Percentiles rank a stretch among this genome's conserved stretches.
phyloP scores from a whole-genome alignment of 2,329 filamentous ascomycete genomes.

The Pochonia chlamydosporia region DNA sequence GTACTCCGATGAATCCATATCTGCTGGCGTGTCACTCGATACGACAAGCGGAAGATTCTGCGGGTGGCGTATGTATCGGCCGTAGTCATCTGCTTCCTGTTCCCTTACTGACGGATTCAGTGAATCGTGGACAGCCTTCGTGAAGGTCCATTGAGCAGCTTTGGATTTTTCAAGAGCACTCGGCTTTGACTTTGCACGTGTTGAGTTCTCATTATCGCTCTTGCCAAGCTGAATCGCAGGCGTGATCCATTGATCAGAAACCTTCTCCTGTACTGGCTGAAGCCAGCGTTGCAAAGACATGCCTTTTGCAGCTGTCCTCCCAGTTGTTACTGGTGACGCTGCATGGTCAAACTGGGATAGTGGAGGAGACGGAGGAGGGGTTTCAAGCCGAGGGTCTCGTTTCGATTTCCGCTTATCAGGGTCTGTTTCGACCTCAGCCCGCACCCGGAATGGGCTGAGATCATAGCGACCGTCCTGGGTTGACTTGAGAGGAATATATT shows the following conservation, averaged over 20 bases:
- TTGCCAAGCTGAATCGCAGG: neutral
- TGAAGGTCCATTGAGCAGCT: slow-evolving; percentile 82
- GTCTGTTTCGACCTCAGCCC: slow-evolving; percentile 57
- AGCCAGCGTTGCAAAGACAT: slow-evolving; percentile 59
- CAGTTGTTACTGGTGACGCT: slow-evolving; percentile 32
- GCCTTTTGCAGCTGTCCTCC: slow-evolving; percentile 33
- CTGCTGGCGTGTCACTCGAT: slow-evolving; percentile 57
- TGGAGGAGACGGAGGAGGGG: slow-evolving; percentile 41
- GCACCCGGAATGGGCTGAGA: slow-evolving; percentile 80
- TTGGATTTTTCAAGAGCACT: slow-evolving; percentile 69
- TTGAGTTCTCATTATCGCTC: slow-evolving; percentile 2
- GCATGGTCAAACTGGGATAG: slow-evolving; percentile 31
- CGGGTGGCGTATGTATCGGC: slow-evolving; percentile 82
- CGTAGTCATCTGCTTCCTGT: slow-evolving; percentile 79
- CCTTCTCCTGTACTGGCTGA: slow-evolving; percentile 39
- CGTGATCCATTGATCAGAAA: slow-evolving; percentile 10
- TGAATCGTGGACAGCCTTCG: slow-evolving; percentile 77
- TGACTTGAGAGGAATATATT: slow-evolving; percentile 71
- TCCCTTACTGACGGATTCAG: slow-evolving; percentile 76
- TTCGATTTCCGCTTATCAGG: slow-evolving; percentile 55
- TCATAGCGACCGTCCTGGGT: slow-evolving; percentile 72
- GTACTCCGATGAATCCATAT: slow-evolving; percentile 61
- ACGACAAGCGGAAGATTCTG: slow-evolving; percentile 81
- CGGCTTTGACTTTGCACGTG: slow-evolving; percentile 39
- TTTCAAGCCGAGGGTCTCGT: slow-evolving; percentile 66